Evolutionary conservation across 768 basidiomycete genomes (phyloP), one percentile per base, ranked within the genome.

Genomic region (Hirschioporus abietinus): DNA sequence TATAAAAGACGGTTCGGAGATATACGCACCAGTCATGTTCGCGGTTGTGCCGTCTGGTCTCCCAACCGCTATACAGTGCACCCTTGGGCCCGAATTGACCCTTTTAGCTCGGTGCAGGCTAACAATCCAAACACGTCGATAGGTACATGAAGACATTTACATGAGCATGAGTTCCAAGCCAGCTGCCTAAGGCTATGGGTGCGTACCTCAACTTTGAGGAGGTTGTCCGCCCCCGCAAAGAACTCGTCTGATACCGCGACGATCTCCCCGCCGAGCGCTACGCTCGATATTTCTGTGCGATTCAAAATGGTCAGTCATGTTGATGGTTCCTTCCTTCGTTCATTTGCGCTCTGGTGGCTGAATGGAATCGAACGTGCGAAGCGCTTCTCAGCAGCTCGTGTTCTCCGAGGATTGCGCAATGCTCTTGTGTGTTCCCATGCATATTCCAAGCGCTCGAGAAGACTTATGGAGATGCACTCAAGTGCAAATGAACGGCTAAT

Each of bases 81-180:
- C 97, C 97, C 58, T 95, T 96, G 1, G 95, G 92, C 7, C 96
- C 96, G 71, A 95, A 99, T 71, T 95, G 93, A n/a, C 97, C 97
- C 76, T 96, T 95, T 74, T 96, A 78, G 70, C 89, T 93, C 4
- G 83, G 85, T 25, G 96, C 88, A 7, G 96, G 91, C 95, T 97
- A 69, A 15, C 57, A 63, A 66, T 24, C 57, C 35, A 63, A 60
- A 12, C 61, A n/a, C n/a, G 69, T 27, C 57, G n/a, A 60, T 36
- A 25, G 65, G 36, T 15, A 15, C 10, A 12, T 23, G 64, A 36
- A 60, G 27, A 4, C 59, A 18, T n/a, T 8, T 17, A 34, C 66
- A 24, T 42, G 52, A 12, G 25, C 10, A 61, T 7, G 24, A 18
- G 20, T 15, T 8, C 42, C 15, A 30, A 64, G 20, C 15, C 3